Evolutionary conservation across 495 filamentous ascomycete species (phyloP), one percentile per base, ranked within the genome.

Genomic region (Xylaria scruposa): DNA sequence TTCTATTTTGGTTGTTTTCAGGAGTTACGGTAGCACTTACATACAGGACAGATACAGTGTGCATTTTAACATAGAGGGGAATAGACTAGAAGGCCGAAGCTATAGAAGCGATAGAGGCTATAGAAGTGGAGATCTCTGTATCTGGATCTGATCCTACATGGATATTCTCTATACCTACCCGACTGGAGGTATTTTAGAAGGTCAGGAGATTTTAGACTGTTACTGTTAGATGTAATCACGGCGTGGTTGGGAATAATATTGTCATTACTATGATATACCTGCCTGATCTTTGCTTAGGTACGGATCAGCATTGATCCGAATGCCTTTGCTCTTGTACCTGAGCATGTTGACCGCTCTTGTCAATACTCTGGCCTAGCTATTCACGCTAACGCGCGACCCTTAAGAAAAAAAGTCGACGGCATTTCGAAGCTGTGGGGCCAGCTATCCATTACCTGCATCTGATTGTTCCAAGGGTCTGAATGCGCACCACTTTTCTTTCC

Each of bases 11-110:
- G 12, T 17, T 10, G 21, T 26, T 13, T 63, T 24, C 24, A 38
- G n/a, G 60, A 63, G 60, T 67, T 54, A 54, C 64, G 47, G 64
- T n/a, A 24, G 9, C 65, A 67, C 33, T 67, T 67, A 67, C 3
- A 56, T 67, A 67, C 3, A 56, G 36, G 49, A 42, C 36, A 67
- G 47, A 21, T 44, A 63, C 38, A 56, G 33, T 36, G 31, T 56
- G 47, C 42, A 56, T 36, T 44, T 31, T n/a, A 54, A 67, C 29
- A 33, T 67, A 67, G 49, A 67, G n/a, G 12, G 13, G 65, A 46
- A 49, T 21, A 40, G 47, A 42, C 3, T 42, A 56, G 49, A 67
- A 44, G 60, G 60, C 60, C 60, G 31, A 60, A 29, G 60, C 60
- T 42, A 36, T 67, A 44, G 51, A 68, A 36, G 44, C 51, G 26